Conservation (phyloP, 345 rosid species). For the Ricinus communis region DNA sequence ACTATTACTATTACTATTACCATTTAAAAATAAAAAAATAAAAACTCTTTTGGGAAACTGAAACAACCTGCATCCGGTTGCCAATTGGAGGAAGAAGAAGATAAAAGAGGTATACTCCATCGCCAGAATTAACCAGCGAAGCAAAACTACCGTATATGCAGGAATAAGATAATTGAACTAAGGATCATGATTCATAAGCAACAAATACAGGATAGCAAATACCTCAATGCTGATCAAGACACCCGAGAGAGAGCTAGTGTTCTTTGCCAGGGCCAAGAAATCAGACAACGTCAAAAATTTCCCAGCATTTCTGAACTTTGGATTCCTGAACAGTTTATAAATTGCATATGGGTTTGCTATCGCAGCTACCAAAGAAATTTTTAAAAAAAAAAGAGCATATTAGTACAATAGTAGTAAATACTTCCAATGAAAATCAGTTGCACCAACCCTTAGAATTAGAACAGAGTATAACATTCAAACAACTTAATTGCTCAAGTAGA, state of each 20-base stretch:
- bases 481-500: neutral
- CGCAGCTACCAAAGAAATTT: constrained; percentile 47
- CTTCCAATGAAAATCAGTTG: neutral
- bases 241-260: constrained; percentile 61
- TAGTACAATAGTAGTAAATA: neutral
- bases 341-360: constrained; percentile 51
- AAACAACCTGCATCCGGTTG: neutral
- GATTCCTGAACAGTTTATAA: constrained; percentile 51
- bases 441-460: neutral
- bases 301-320: constrained; percentile 46
- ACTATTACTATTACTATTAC: neutral
- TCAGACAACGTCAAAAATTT: constrained; percentile 50
- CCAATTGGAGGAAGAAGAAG: neutral
- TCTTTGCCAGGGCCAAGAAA: constrained; percentile 65
- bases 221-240: constrained; percentile 87
- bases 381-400: constrained; percentile 2
- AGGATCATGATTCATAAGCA: neutral
- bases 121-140: neutral
- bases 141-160: neutral
- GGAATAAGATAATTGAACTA: neutral
- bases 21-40: too few species aligned
- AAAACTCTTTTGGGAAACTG: neutral
- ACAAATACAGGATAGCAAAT: constrained; percentile 12
- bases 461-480: neutral
- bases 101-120: neutral